Evolutionary conservation across 768 basidiomycete genomes (phyloP), one percentile per base, ranked within the genome.

Genomic region (Tylopilus sp.): DNA sequence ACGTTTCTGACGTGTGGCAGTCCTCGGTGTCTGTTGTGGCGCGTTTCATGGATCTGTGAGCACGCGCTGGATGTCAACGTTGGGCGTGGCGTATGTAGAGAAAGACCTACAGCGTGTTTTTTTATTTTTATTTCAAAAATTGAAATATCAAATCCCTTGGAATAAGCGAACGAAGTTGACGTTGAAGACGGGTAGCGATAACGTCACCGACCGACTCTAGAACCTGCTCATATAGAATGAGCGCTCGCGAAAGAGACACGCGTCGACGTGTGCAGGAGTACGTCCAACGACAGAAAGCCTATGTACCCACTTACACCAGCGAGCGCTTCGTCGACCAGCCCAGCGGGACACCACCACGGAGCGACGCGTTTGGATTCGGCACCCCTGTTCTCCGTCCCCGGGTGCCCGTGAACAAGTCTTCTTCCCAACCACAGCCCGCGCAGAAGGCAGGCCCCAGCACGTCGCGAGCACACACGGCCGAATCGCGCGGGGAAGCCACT

Each of bases 361-460:
- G 45, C 12, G 53, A 58, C 11, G 66, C 58, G 17, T 67, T 70
- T 54, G 75, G 74, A 4, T 79, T 83, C 55, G 75, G 70, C 35
- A 85, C 81, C 10, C 83, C 83, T 17, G 64, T 83, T 28, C 70
- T 85, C 33, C 78, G 75, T 55, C 72, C 83, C 30, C 76, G 83
- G 8, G 57, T 55, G 11, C 53, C 50, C 25, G 64, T 62, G 43
- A 28, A 47, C n/a, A 63, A 52, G 13, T 11, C n/a, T 33, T 11
- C n/a, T 33, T 3, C 33, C 26, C 44, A 25, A 40, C 13, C 47
- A n/a, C 48, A 61, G 45, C 40, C 7, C 36, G 18, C 48, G 22
- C 22, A 7, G 6, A 40, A 46, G 12, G 26, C 30, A 23, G 47
- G 25, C 47, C 31, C 42, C n/a, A 45, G 23, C 41, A 26, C 20